Evolutionary conservation across 73 alveolate species (phyloP).

Genomic region (Tetrahymena elliotti): DNA sequence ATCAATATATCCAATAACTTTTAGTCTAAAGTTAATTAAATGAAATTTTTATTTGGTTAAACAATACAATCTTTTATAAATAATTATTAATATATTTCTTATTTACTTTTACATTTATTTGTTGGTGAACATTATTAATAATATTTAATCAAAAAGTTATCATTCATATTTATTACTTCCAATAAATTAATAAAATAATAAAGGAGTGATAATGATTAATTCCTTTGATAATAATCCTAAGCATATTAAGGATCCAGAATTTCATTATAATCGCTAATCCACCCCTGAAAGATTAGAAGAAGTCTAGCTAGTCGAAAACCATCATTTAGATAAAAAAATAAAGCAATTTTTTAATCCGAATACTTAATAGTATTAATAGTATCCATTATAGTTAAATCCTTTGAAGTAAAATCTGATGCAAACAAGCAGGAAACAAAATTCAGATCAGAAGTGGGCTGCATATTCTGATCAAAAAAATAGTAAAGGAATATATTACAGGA

Average conservation of each 20-base stretch:
- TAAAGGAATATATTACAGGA: neutral
- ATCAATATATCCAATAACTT: neutral
- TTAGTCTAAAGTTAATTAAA: neutral
- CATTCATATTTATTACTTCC: neutral
- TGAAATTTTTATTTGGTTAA: neutral
- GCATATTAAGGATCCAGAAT: neutral
- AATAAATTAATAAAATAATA: neutral
- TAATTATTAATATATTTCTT: neutral
- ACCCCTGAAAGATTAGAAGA: neutral
- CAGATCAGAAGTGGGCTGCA: neutral
- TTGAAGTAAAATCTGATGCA: neutral
- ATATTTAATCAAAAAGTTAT: neutral
- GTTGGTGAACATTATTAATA: neutral
- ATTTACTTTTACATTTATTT: neutral
- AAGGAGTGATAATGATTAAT: neutral
- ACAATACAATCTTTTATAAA: neutral
- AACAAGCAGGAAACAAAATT: neutral
- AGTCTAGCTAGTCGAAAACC: neutral
- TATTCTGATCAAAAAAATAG: neutral
- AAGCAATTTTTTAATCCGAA: neutral
- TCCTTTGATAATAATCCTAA: neutral
- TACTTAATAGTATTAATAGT: neutral
- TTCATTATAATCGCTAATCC: neutral
- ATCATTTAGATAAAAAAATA: neutral
- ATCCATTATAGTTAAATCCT: neutral